phyloP scores from a whole-genome alignment of 108 stramenopile genomes.

The Chaetoceros tenuissimus region DNA sequence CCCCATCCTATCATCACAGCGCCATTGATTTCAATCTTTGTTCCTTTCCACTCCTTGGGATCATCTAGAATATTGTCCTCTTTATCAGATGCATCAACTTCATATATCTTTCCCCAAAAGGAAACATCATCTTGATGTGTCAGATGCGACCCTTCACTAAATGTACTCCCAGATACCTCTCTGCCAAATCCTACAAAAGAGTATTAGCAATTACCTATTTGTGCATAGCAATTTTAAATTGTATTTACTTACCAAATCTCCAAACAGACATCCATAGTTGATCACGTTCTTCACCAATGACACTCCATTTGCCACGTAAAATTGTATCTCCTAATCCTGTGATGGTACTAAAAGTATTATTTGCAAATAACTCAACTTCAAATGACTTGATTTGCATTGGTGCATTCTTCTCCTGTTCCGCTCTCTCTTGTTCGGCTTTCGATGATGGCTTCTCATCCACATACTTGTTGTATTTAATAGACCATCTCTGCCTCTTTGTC shows the following conservation, averaged over 20 bases:
- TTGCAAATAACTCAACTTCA: constrained; percentile 58
- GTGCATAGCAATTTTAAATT: too few species aligned
- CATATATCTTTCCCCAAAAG: constrained; percentile 66
- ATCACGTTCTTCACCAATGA: constrained; percentile 62
- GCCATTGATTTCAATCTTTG: constrained; percentile 41
- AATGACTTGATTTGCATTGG: constrained; percentile 39
- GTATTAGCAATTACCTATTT: too few species aligned
- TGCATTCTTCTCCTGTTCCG: constrained; percentile 38
- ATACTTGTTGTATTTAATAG: constrained; percentile 48
- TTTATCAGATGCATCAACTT: constrained; percentile 15
- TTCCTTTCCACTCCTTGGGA: constrained; percentile 9
- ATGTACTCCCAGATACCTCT: constrained; percentile 66
- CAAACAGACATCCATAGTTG: constrained; percentile 79
- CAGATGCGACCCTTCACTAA: constrained; percentile 53
- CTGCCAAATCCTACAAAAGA: too few species aligned
- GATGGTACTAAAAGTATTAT: constrained; percentile 69
- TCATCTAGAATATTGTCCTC: constrained; percentile 11
- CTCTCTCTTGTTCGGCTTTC: constrained; percentile 15
- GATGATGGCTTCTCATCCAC: constrained; percentile 43
- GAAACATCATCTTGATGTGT: constrained; percentile 62
- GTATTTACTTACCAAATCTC: too few species aligned
- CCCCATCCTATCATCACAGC: constrained; percentile 64
- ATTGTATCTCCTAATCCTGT: constrained; percentile 57
- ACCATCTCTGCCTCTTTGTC: constrained; percentile 52
- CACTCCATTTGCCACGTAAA: constrained; percentile 66